Evolutionary conservation across 441 rosid genomes (phyloP), one percentile per base, ranked within the genome.

Genomic region (Populus hybrid): DNA sequence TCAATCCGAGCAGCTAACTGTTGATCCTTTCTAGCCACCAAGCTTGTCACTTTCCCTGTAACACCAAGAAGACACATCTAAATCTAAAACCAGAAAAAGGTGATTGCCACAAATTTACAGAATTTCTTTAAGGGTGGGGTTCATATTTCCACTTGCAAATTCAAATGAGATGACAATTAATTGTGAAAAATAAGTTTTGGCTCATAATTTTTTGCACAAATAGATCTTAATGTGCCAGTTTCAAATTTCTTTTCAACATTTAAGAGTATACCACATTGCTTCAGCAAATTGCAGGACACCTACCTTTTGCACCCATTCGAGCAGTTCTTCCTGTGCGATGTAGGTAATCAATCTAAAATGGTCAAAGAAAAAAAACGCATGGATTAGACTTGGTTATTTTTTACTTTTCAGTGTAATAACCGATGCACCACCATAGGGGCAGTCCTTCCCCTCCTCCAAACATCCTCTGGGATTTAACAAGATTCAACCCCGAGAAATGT

Each of bases 251-350:
- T 64, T 6, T 3, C 35, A 53, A 8, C 5, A 70, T 23, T 11
- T 18, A 12, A 40, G 10, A 24, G 70, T 16, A 67, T 63, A 12
- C n/a, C 20, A 14, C 11, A 75, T 16, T 20, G 70, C 34, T 74
- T 74, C 50, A 74, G 26, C 21, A 46, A 36, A 70, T 63, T 70
- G n/a, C 57, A 32, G 5, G 40, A 26, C 59, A 20, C 78, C 66
- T 81, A 95, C 97, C 99, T 91, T 95, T 93, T 70, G 96, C 99
- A 71, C 99, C 98, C 99, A 95, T 95, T 2, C 97, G 93, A 79
- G 98, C 98, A 75, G 97, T 95, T 90, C 98, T 88, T 66, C 98
- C 99, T 0, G 94, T 92, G 72, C 97, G 97, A 85, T 93, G 99
- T 82, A 95, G 94, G 91, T 93, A 95, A 82, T 95, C 99, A 63